Evolutionary conservation across 2,329 filamentous ascomycete species (phyloP), one percentile per base, ranked within the genome.

Genomic region (Alternaria atra): DNA sequence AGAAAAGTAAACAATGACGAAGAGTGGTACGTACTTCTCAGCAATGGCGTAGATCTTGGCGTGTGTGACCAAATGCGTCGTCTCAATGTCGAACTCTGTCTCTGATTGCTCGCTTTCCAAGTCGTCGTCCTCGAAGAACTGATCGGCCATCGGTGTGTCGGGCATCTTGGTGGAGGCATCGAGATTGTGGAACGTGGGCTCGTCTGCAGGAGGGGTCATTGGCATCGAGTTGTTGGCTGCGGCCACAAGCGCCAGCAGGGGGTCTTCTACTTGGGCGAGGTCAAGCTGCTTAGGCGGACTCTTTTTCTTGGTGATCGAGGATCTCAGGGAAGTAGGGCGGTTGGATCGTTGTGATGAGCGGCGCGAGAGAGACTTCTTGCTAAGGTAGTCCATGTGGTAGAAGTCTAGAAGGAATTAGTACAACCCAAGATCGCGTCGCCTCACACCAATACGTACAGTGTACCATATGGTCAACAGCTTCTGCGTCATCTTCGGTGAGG

Each of bases 1-100:
- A 29, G 63, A 52, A 60, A 55, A 54, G 34, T 30, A 58, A 60
- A 56, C 39, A 48, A 59, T 55, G 57, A 63, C 51, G 46, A 60
- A 66, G 57, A 10, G 57, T 58, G 50, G 51, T 62, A 78, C 77
- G 72, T 77, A 79, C 75, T 84, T 84, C 69, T 84, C 83, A 9
- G 81, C 83, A 25, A 84, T 77, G 34, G 82, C 81, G 67, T 84
- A 84, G 39, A 84, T 80, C 53, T 80, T 80, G 13, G 81, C 79
- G 65, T 84, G 83, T 15, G 79, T 76, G 48, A 84, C 64, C 6
- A 84, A 75, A 67, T 83, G 77, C 6, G 81, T 76, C 42, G 75
- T 72, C 61, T 80, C 77, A 12, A 71, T 68, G 47, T 79, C 78
- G 40, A 74, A 68, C 50, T 80, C 72, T 44, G 80, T 71, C 58